Evolutionary conservation across 1,284 basidiomycete species (phyloP), one percentile per base, ranked within the genome.

Genomic region (Thecaphora frezii): DNA sequence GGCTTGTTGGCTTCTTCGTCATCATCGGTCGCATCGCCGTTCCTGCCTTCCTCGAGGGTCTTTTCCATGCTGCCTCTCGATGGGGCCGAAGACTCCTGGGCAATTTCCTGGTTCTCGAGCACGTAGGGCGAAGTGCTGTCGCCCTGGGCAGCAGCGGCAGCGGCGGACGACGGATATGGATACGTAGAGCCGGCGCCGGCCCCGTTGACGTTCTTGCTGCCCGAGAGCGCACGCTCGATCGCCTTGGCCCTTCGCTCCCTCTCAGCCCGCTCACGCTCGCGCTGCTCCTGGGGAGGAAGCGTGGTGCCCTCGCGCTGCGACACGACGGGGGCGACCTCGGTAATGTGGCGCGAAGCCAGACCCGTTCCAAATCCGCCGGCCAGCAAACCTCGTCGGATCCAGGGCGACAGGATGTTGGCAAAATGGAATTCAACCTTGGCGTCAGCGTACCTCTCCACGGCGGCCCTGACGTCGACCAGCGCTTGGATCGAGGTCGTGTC

Each of bases 401-500:
- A 97, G 0, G 93, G 92, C 0, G 91, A 93, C 50, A 93, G 85
- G 50, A 97, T 85, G 24, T 86, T 86, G 10, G 89, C 88, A 77
- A 94, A 93, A 81, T 93, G 90, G 83, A 92, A 93, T 84, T 89
- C 73, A 30, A 96, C 87, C 2, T 86, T 84, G 60, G 83, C 84
- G 70, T 91, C 86, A 3, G 88, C 85, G 88, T 92, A 97, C 73
- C 87, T 85, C 77, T 97, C 91, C 22, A 97, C 84, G 76, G 91
- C 89, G 43, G 82, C 86, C 19, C 91, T 86, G 1, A 92, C 87
- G 78, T 98, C 94, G 51, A 96, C 88, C 28, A 98, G 83, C 36
- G 90, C 86, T 80, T 98, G 94, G 3, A 93, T 85, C 39, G 90
- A 89, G 1, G 96, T 97, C 14, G 89, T 89, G 69, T 84, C 82